Conservation (phyloP, 164 flowering plant species). For the Sextonia rubra region DNA sequence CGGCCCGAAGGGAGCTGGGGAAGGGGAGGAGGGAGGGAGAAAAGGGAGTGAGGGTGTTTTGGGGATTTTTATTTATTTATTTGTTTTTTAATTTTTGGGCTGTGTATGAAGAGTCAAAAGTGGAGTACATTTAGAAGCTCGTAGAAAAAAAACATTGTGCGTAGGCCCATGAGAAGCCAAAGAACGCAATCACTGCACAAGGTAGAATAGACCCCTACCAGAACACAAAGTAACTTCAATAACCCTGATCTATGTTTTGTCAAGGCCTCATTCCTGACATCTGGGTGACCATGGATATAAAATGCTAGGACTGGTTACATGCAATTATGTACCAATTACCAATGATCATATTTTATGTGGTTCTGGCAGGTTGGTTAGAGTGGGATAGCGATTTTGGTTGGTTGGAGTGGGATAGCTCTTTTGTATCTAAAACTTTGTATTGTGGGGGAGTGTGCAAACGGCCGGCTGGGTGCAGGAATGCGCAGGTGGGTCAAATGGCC, state of each 20-base stretch:
- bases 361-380: conserved; percentile 31
- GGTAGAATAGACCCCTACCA: conserved; percentile 40
- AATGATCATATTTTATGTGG: too few species aligned
- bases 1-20: too few species aligned
- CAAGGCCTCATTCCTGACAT: conserved; percentile 25
- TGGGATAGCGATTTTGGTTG: conserved; percentile 43
- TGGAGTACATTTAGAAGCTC: too few species aligned
- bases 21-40: too few species aligned
- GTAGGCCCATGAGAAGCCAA: conserved; percentile 38
- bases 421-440: conserved; percentile 34
- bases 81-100: too few species aligned
- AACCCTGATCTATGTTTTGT: conserved; percentile 36
- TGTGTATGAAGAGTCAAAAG: too few species aligned
- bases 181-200: conserved; percentile 47
- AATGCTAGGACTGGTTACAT: conserved; percentile 39
- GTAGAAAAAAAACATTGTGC: conserved; percentile 19
- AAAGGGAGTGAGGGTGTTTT: too few species aligned
- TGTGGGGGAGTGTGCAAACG: conserved; percentile 43
- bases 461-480: conserved; percentile 34
- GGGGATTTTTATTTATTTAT: too few species aligned
- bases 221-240: conserved; percentile 45
- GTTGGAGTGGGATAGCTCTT: conserved; percentile 33
- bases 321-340: conserved; percentile 34
- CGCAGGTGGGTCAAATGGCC: conserved; percentile 37
- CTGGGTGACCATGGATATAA: conserved; percentile 50